Base-by-base conservation (phyloP, 1,139 yeast genomes). In the Hanseniaspora uvarum region DNA sequence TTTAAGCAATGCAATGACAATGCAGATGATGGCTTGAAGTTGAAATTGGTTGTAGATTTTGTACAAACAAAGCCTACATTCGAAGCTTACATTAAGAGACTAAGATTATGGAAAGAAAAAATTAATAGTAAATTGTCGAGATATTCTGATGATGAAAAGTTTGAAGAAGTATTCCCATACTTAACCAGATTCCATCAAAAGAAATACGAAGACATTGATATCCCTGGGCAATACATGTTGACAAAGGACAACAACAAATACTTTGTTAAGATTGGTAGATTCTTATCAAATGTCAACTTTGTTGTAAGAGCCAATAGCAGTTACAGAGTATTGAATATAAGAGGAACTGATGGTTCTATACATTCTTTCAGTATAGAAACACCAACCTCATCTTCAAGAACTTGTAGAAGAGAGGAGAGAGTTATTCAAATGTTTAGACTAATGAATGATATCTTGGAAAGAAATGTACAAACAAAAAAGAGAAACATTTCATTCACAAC, bases 351-450 rank as follows among this genome's bases (percentile, higher is more conserved):
- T 66, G 98, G 97, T 59, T 80, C 88, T 59, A 69, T 84, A 56
- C 96, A 92, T 68, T 80, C 92, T 46, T 94, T 92, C 74, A 94
- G 96, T 0, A 94, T 94, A 18, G 98, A 94, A 70, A 89, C 86
- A 68, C 98, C 99, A 5, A 89, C 86, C 68, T 98, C 98, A 4
- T 95, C 98, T 18, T 96, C 96, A 11, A 81, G 98, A 62, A 96
- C 92, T 63, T 87, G 96, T 63, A 84, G 98, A 64, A 80, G 98
- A 56, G 99, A 94, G 67, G 99, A 94, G 65, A 77, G 95, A 52
- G 83, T 92, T 56, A 85, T 87, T 73, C 98, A 92, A 67, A 70
- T 94, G 60, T 89, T 87, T 75, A 77, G 96, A 61, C 79, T 92
- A 49, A 81, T 94, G 70, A 87, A 87, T 65, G 89, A 86, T 59